These are phyloP conservation scores for Russula sp. DNA, from an alignment of 768 basidiomycete species.

Conservation along the genomic window DNA sequence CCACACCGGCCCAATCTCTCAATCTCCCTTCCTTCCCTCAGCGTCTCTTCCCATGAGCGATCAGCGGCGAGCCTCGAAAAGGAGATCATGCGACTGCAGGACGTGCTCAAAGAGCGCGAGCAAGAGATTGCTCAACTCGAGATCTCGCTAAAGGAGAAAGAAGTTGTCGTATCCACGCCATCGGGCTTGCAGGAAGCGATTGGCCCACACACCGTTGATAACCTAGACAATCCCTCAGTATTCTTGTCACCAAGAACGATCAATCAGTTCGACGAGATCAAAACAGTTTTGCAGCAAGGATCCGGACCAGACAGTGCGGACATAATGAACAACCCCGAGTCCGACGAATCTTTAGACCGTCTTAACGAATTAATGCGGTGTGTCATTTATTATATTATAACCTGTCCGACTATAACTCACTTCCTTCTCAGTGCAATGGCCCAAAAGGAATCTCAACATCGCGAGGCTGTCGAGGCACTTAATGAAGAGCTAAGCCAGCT, in stretches of 20 bases:
- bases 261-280: slow-evolving; percentile 67
- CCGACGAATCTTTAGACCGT: slow-evolving; percentile 67
- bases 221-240: slow-evolving; percentile 21
- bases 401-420: slow-evolving; percentile 16
- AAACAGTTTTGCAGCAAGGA: slow-evolving; percentile 48
- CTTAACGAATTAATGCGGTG: slow-evolving; percentile 92
- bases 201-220: slow-evolving; percentile 3
- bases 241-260: slow-evolving; percentile 65
- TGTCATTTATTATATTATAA: slow-evolving; percentile 26
- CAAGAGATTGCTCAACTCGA: slow-evolving; percentile 82
- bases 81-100: slow-evolving; percentile 93
- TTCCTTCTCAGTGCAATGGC: slow-evolving; percentile 76
- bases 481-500: slow-evolving; percentile 59
- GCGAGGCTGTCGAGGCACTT: slow-evolving; percentile 68
- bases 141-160: slow-evolving; percentile 37
- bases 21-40: slow-evolving; percentile 43
- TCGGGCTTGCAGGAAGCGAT: background rate
- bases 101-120: slow-evolving; percentile 85
- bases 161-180: slow-evolving; percentile 15
- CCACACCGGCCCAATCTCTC: slow-evolving; percentile 52
- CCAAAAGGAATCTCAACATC: slow-evolving; percentile 88
- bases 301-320: slow-evolving; percentile 29
- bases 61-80: slow-evolving; percentile 82
- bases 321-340: slow-evolving; percentile 35
- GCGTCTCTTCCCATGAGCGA: slow-evolving; percentile 46